Evolutionary conservation across 129 eudicot species (phyloP), one percentile per base, ranked within the genome.

Genomic region (Tagetes erecta): DNA sequence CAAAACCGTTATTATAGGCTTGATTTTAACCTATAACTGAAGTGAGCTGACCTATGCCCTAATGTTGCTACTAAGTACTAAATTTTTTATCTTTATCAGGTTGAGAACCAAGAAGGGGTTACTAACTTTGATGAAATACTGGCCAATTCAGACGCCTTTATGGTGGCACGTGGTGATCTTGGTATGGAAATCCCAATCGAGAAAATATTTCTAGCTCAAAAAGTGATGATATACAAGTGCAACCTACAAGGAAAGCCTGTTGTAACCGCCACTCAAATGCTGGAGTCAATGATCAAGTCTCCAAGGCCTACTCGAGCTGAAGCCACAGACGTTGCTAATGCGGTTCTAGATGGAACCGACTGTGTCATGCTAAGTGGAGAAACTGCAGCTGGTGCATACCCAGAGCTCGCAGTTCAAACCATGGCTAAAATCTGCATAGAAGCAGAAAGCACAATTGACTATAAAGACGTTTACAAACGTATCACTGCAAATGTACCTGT

Each of bases 181-280:
- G 94, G 94, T 5, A 88, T 88, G 94, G 94, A 88, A 69, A 88
- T 88, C 42, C 94, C 94, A 1, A 88, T 88, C 10, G 94, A 88
- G 80, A 88, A 88, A 77, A 88, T 88, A 53, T 88, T 88, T 49
- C 73, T 88, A 31, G 94, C 94, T n/a, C 94, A 88, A 79, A 88
- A 88, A 49, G 88, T 84, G 10, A 88, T 88, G 95, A 64, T 88
- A 0, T 83, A 88, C 85, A 88, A 88, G 82, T 86, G 84, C 81
- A 88, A 88, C 77, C 79, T 85, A 65, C 88, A 83, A 73, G 95
- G 95, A 68, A 88, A 88, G 77, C 95, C 95, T 3, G 95, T 88
- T 51, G 91, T 88, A 20, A 88, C 95, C 3, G 94, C 94, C n/a
- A 88, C 94, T 3, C 94, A 88, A 67, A 88, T 88, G 94, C 65